Evolutionary conservation across 495 filamentous ascomycete genomes (phyloP), one percentile per base, ranked within the genome.

Genomic region (Xylaria curta): DNA sequence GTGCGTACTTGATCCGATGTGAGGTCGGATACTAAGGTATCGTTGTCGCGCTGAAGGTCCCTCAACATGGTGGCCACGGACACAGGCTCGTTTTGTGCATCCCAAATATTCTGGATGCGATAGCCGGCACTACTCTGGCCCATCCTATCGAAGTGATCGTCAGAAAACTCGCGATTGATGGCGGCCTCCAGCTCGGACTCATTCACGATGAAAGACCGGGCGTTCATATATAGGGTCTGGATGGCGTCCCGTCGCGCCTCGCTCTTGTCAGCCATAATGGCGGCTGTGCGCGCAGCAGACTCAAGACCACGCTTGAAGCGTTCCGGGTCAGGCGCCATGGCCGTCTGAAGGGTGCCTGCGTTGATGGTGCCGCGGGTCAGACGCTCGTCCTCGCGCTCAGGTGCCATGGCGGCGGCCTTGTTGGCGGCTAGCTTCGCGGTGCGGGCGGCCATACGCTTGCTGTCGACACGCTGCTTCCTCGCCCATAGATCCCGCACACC

Each of bases 151-250:
- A 78, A 78, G 70, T 80, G 69, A 61, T 79, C 76, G 21, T 72
- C 66, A 21, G 66, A 71, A 73, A 86, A 86, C 10, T 81, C 58
- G 31, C 72, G 59, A 33, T 83, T 72, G 47, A 86, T 73, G 51
- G 76, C 67, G 15, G 70, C 69, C 72, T 82, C 79, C 44, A 86
- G 80, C 61, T 82, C 79, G n/a, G 44, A 64, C 76, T 86, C 85
- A 71, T 76, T 76, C 24, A 85, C 79, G 71, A 86, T 86, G 69
- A 86, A 86, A 63, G 78, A 75, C 36, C 78, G 74, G 10, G 85
- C 83, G 13, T 80, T 81, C 72, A 85, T 82, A 72, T 86, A 86
- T 69, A 86, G 77, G 76, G 82, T 79, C 66, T 80, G 78, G 15
- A 86, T 76, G 53, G 85, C 83, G 68, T 86, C 84, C 40, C 79